These are phyloP conservation scores for Pelomyxa schiedti DNA, from an alignment of 78 protist genomes.

Conservation along the genomic window DNA sequence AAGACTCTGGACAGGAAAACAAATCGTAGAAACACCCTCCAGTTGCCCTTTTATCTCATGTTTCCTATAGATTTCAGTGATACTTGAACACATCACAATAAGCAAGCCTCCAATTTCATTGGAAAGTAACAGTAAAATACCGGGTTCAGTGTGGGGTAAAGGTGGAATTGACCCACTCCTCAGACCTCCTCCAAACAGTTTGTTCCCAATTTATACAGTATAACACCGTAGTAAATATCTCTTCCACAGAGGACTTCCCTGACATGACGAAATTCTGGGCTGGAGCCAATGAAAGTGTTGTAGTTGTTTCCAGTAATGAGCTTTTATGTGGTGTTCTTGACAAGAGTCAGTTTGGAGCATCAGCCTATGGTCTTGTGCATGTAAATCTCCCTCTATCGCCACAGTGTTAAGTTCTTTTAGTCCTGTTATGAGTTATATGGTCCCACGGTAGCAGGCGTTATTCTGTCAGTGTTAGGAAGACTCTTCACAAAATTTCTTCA, in stretches of 20 bases:
- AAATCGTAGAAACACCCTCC: slow-evolving; percentile 60
- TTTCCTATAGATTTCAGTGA: slow-evolving; percentile 17
- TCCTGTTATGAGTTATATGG: slow-evolving; percentile 88
- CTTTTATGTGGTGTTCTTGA: slow-evolving; percentile 88
- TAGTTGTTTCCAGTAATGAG: slow-evolving; percentile 30
- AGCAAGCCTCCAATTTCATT: slow-evolving; percentile 39
- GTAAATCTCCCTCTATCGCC: too few species aligned
- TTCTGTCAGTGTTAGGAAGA: slow-evolving; percentile 82
- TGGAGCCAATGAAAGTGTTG: background rate
- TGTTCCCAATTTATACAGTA: background rate
- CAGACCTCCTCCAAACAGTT: background rate
- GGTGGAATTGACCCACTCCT: background rate
- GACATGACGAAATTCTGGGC: background rate
- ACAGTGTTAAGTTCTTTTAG: too few species aligned
- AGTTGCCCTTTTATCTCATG: background rate
- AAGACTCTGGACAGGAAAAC: slow-evolving; percentile 93
- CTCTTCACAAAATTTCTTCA: slow-evolving; percentile 78
- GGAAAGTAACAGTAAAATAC: slow-evolving; percentile 35
- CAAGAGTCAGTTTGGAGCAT: slow-evolving; percentile 86
- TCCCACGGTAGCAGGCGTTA: slow-evolving; percentile 63
- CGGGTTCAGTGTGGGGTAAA: slow-evolving; percentile 59
- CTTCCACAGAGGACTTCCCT: background rate
- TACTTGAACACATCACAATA: slow-evolving; percentile 49
- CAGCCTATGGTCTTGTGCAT: slow-evolving; percentile 66
- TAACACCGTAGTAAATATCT: too few species aligned